phyloP scores from a whole-genome alignment of 805 yeast species.

The Saccharomyces jurei region DNA sequence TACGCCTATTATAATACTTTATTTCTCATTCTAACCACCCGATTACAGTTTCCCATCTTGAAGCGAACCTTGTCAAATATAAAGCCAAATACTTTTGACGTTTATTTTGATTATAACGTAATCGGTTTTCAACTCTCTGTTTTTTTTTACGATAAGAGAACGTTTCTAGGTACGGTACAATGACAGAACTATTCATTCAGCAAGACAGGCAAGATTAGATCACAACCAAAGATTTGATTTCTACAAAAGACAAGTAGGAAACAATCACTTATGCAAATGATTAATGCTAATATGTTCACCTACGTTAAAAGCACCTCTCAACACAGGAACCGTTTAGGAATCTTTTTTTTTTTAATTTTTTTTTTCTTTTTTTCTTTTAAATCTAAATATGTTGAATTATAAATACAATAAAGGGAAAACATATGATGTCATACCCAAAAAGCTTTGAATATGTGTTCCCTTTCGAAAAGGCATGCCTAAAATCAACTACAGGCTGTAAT shows the following conservation, averaged over 20 bases:
- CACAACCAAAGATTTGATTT: neutral
- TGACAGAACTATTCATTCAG: too few species aligned
- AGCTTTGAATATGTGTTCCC: neutral
- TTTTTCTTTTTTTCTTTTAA: conserved; percentile 9
- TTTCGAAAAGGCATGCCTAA: neutral
- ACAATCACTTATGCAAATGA: conserved; percentile 25
- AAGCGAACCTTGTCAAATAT: neutral
- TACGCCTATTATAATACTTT: neutral
- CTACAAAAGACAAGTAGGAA: conserved; percentile 1
- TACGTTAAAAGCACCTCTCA: neutral
- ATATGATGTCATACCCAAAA: neutral
- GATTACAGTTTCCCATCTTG: neutral
- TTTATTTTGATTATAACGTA: neutral
- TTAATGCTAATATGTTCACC: conserved; percentile 5
- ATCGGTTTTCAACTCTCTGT: neutral
- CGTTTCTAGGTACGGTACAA: neutral
- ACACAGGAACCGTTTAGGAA: neutral
- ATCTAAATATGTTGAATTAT: conserved; percentile 3
- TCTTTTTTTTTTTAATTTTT: conserved; percentile 1
- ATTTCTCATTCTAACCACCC: neutral
- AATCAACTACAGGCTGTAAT: neutral
- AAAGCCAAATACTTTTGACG: neutral
- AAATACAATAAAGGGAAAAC: neutral
- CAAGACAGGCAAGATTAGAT: neutral
- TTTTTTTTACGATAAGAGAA: neutral